These are phyloP conservation scores for Miamiensis avidus DNA, from an alignment of 169 alveolate genomes.

Conservation along the genomic window DNA sequence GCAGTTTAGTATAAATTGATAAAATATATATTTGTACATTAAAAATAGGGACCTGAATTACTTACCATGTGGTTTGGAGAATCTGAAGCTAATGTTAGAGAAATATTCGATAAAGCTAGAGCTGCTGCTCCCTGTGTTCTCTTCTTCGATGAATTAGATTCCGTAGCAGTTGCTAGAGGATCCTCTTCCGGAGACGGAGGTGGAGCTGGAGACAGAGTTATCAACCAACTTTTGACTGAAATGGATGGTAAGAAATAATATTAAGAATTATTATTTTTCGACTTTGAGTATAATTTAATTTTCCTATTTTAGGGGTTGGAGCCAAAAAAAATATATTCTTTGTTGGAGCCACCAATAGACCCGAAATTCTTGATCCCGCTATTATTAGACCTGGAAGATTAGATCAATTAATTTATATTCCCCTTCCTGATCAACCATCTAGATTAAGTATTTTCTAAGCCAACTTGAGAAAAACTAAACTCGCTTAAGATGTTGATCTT, in stretches of 20 bases:
- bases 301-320: too few species aligned
- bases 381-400: slow-evolving; percentile 99
- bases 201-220: slow-evolving; percentile 99
- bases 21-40: not conserved
- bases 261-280: too few species aligned
- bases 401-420: slow-evolving; percentile 99
- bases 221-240: slow-evolving; percentile 99
- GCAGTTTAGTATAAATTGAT: not conserved
- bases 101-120: slow-evolving; percentile 99
- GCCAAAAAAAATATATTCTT: slow-evolving; percentile 99
- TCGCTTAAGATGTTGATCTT: slow-evolving; percentile 96
- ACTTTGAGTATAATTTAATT: too few species aligned
- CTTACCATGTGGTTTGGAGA: slow-evolving; percentile 99
- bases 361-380: slow-evolving; percentile 99
- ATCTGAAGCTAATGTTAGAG: slow-evolving; percentile 99
- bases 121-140: slow-evolving; percentile 99
- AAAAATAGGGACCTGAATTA: slow-evolving; percentile 98
- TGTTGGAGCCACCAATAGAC: slow-evolving; percentile 99
- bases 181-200: slow-evolving; percentile 83
- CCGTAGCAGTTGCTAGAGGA: slow-evolving; percentile 98
- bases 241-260: too few species aligned
- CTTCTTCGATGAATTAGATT: slow-evolving; percentile 99
- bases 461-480: slow-evolving; percentile 96
- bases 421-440: slow-evolving; percentile 99
- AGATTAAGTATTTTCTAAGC: slow-evolving; percentile 95